Conservation (phyloP, 2,329 filamentous ascomycete genomes). For the Fusarium sp. region DNA sequence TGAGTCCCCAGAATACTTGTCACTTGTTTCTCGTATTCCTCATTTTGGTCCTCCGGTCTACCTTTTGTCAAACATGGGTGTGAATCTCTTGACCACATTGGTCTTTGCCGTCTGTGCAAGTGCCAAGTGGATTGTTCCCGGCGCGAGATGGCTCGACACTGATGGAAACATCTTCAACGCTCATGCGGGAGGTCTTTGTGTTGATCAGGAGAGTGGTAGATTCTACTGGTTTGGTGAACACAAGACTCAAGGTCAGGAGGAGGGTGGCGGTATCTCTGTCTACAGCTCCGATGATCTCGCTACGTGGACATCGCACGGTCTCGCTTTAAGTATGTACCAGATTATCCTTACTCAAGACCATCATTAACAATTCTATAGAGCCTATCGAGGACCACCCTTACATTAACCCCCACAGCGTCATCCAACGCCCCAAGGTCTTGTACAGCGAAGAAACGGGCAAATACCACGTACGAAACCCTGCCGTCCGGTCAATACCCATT, state of each 20-base stretch:
- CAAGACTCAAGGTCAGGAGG: conserved; percentile 67
- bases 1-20: not conserved
- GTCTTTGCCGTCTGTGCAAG: conserved; percentile 30
- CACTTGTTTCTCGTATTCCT: not conserved
- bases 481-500: accelerated
- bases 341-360: accelerated
- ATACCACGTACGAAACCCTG: conserved; percentile 62
- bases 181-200: conserved; percentile 68
- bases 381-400: conserved; percentile 66
- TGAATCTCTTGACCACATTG: conserved; percentile 12
- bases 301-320: conserved; percentile 68
- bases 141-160: conserved; percentile 70
- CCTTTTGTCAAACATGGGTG: not conserved
- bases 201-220: conserved; percentile 63
- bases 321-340: conserved; percentile 62
- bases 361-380: conserved; percentile 45
- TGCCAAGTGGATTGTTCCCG: conserved; percentile 69
- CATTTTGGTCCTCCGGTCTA: not conserved
- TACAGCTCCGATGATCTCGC: conserved; percentile 71
- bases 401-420: conserved; percentile 67
- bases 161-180: conserved; percentile 71
- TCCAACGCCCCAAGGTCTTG: conserved; percentile 72
- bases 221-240: conserved; percentile 74
- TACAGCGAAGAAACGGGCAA: conserved; percentile 66
- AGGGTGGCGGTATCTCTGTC: conserved; percentile 71